phyloP scores from a whole-genome alignment of 2,329 filamentous ascomycete species.

The Monilinia aucupariae region DNA sequence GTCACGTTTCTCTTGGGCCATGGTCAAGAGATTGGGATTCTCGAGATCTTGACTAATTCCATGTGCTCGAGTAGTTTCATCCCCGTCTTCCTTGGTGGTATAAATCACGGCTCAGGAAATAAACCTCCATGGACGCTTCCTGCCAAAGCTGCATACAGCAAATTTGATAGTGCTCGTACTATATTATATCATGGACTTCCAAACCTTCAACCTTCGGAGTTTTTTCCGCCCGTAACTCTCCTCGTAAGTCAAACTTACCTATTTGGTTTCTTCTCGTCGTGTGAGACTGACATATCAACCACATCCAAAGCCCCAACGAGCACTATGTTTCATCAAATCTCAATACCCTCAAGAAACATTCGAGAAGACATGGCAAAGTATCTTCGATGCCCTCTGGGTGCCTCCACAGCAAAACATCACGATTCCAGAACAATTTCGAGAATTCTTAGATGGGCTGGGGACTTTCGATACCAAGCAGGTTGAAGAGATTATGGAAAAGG shows the following conservation, averaged over 20 bases:
- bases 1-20: slow-evolving; percentile 30
- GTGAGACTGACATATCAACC: not conserved
- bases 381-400: slow-evolving; percentile 60
- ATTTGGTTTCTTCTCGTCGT: not conserved
- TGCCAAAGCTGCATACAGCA: slow-evolving; percentile 58
- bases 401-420: slow-evolving; percentile 53
- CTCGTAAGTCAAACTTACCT: slow-evolving; percentile 37
- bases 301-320: slow-evolving; percentile 53
- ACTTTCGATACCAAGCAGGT: slow-evolving; percentile 49
- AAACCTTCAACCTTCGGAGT: slow-evolving; percentile 40
- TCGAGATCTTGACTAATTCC: not conserved
- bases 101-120: slow-evolving; percentile 58
- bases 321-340: slow-evolving; percentile 61
- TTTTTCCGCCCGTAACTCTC: slow-evolving; percentile 51
- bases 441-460: slow-evolving; percentile 36
- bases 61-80: slow-evolving; percentile 62
- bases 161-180: slow-evolving; percentile 45
- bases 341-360: slow-evolving; percentile 46
- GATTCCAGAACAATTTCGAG: slow-evolving; percentile 48
- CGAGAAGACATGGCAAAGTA: slow-evolving; percentile 47
- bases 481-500: slow-evolving; percentile 48
- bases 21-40: not conserved
- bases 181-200: slow-evolving; percentile 45
- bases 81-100: slow-evolving; percentile 65
- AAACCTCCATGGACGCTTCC: slow-evolving; percentile 67